Base-by-base conservation (phyloP, 208 protist species). In the Trypanosoma cruzi region DNA sequence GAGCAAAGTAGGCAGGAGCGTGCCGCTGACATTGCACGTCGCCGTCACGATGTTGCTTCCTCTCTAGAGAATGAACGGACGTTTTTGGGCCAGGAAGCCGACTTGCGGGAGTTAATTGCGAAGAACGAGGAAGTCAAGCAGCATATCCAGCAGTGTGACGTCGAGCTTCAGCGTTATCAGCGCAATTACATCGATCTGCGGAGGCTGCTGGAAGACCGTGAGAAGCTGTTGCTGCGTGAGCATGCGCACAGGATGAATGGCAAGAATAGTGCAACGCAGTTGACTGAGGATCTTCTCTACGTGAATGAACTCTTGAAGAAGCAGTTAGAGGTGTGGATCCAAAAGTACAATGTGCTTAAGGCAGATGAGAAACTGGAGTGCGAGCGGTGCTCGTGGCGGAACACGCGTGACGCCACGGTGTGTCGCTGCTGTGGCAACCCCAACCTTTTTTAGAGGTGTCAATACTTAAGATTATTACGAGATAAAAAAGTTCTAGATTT, bases 361-460 rank as follows among this genome's bases (percentile, higher is more conserved):
- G 22, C 46, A 5, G 77, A 90, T 0, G 82, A 83, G 53, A 88
- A 89, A 62, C 40, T 92, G 14, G 86, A 94, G 73, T 94, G 89
- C 56, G 89, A 92, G 61, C 68, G 73, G 48, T 91, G 89, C 63
- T 78, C 56, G 20, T 92, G 86, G 85, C 70, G 69, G 58, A 92
- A 91, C 50, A 65, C 58, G 34, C 72, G 72, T 42, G 77, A 86
- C 13, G 70, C 73, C 22, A 68, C 46, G 6, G 65, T 76, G 49
- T 94, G 89, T 61, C 65, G 77, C 24, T 94, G 89, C 76, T 92
- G 89, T 55, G 86, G 84, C 0, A 77, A 89, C 68, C 48, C 68
- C 18, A 57, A 79, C 57, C 70, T 73, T 13, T 73, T 60, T 29
- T 84, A 52, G 70, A 75, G 22, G 6, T 28, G 31, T 48, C 37